Evolutionary conservation across 192 early-diverging fungal species (phyloP).

Genomic region (Pecoramyces ruminantium): DNA sequence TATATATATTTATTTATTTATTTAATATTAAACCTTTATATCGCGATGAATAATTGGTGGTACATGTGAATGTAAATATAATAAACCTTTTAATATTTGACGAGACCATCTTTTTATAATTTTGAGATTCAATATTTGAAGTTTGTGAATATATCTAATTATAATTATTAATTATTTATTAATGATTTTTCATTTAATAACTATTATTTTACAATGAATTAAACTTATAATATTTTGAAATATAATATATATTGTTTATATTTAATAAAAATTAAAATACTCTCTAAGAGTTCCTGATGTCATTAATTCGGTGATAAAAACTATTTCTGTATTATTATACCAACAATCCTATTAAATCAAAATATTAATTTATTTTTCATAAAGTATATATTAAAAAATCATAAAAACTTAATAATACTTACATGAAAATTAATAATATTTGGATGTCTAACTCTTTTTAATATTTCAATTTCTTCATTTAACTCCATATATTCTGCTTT

Average conservation of each 20-base stretch:
- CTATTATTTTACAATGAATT: too few relatives aligned
- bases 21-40: not conserved
- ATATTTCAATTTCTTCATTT: not conserved
- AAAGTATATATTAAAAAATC: too few relatives aligned
- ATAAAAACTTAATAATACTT: too few relatives aligned
- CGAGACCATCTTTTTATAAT: slow-evolving; percentile 67
- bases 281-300: slow-evolving; percentile 65
- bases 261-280: slow-evolving; percentile 11
- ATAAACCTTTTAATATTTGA: slow-evolving; percentile 62
- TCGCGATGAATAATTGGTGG: slow-evolving; percentile 72
- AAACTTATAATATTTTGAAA: too few relatives aligned
- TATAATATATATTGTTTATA: too few relatives aligned
- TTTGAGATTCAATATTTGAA: slow-evolving; percentile 52
- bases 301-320: slow-evolving; percentile 78
- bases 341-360: not conserved
- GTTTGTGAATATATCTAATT: slow-evolving; percentile 45
- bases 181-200: too few relatives aligned
- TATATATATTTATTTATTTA: too few relatives aligned
- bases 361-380: too few relatives aligned
- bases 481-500: not conserved
- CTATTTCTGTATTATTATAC: not conserved
- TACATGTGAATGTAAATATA: slow-evolving; percentile 56
- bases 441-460: not conserved
- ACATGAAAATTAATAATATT: not conserved
- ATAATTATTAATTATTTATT: not conserved